Evolutionary conservation across 1,284 basidiomycete genomes (phyloP).

Genomic region (Vanrija sp.): DNA sequence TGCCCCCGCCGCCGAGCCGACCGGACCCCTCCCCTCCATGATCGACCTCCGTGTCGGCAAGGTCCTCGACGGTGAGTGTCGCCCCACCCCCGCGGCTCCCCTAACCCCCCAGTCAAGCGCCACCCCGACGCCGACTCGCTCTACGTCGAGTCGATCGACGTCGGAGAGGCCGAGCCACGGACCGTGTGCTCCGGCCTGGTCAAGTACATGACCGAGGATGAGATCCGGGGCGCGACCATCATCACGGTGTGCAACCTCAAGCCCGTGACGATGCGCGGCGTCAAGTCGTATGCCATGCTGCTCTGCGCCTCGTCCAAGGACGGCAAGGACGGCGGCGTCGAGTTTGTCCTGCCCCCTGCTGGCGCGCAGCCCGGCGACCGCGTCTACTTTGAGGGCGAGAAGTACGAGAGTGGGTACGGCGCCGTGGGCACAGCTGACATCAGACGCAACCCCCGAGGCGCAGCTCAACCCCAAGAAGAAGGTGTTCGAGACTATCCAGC

Average conservation of each 20-base stretch:
- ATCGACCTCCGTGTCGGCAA: conserved; percentile 87
- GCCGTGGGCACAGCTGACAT: conserved; percentile 47
- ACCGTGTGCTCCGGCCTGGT: conserved; percentile 94
- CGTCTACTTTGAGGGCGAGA: conserved; percentile 85
- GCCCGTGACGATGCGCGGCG: conserved; percentile 89
- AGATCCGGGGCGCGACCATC: conserved; percentile 80
- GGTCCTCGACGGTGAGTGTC: conserved; percentile 72
- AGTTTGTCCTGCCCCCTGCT: conserved; percentile 82
- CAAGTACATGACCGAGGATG: conserved; percentile 87
- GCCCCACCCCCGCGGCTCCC: background rate
- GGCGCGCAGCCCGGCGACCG: conserved; percentile 82
- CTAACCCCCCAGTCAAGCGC: conserved; percentile 63
- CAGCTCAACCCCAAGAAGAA: conserved; percentile 97
- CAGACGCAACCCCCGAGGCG: conserved; percentile 63
- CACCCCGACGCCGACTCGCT: conserved; percentile 92
- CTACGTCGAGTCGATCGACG: conserved; percentile 88
- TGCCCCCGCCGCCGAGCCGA: conserved; percentile 56
- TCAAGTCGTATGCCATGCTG: conserved; percentile 96
- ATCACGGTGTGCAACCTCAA: conserved; percentile 89
- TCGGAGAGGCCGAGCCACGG: conserved; percentile 85
- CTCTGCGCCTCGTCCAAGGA: conserved; percentile 82
- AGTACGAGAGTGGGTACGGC: conserved; percentile 58
- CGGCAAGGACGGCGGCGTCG: conserved; percentile 85
- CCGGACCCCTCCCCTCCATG: conserved; percentile 83
- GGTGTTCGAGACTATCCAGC: conserved; percentile 91